Base-by-base conservation (phyloP, 169 alveolate species). In the Cystoisospora suis region DNA sequence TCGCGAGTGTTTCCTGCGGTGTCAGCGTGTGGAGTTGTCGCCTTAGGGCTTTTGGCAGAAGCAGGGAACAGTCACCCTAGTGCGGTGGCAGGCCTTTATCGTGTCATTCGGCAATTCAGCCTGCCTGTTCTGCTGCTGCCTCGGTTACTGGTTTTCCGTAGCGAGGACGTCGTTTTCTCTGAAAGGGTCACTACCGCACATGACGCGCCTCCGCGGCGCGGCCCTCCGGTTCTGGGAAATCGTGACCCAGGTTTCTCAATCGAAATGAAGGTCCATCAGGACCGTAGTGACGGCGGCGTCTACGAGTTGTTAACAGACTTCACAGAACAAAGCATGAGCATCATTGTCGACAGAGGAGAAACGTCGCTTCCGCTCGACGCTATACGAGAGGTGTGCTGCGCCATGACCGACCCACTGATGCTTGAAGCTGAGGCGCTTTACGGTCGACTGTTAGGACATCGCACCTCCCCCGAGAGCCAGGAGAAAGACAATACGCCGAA, bases 321-420 rank as follows among this genome's bases (percentile, higher is more conserved):
- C 77, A 65, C 77, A 3, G 0, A 3, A 44, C 77, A 65, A 44
- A 65, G 45, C 6, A n/a, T 32, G 61, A 49, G 75, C 38, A 23
- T 83, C 58, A 83, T 83, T 58, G n/a, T 7, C 23, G 90, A 58
- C 70, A 56, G 90, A 44, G 3, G 32, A 29, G 90, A 83, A 65
- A 83, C 81, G 59, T 34, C 80, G 29, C 40, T 83, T 46, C 81
- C 90, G 0, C 65, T 72, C 29, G 9, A 32, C 3, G 59, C 44
- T 6, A 32, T 59, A 2, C 80, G 90, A 15, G 61, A 72, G 38
- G 46, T 53, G n/a, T 83, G 90, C 81, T 36, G 58, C 45, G 44
- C 70, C 47, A 59, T 83, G 20, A 17, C 61, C 59, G 53, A 47
- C 29, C 90, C 90, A 1, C 81, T 83, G 69, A 56, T 83, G 90